phyloP scores from a whole-genome alignment of 2,329 filamentous ascomycete genomes.

The Geosmithia flava region DNA sequence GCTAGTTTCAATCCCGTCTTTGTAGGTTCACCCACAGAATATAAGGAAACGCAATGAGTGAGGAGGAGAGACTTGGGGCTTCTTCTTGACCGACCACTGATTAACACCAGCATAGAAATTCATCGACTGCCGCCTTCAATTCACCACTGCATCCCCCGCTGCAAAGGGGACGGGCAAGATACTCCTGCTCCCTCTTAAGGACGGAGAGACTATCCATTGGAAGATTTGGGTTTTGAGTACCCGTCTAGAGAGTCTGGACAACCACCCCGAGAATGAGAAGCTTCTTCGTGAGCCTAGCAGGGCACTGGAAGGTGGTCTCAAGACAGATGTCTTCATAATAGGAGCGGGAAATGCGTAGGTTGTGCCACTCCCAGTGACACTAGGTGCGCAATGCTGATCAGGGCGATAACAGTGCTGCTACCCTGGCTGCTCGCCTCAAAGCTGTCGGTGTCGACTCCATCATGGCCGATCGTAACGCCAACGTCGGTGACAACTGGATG shows the following conservation, averaged over 20 bases:
- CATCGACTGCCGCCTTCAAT: conserved; percentile 9
- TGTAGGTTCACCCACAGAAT: conserved; percentile 2
- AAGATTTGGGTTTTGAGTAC: conserved; percentile 21
- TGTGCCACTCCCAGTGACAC: too few relatives aligned
- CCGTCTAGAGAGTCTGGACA: conserved; percentile 11
- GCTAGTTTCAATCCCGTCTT: conserved; percentile 1
- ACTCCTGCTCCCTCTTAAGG: conserved; percentile 12
- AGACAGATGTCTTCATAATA: conserved; percentile 19
- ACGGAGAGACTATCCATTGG: conserved; percentile 8
- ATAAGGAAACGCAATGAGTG: too few relatives aligned
- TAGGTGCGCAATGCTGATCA: too few relatives aligned
- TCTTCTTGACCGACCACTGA: too few relatives aligned
- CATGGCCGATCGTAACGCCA: conserved; percentile 20
- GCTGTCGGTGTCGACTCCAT: conserved; percentile 19
- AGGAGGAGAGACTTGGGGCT: too few relatives aligned
- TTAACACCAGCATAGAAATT: too few relatives aligned
- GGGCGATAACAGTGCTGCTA: conserved; percentile 8
- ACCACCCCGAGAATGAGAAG: conserved; percentile 13
- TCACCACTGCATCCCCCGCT: conserved; percentile 16
- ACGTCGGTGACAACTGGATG: conserved; percentile 25
- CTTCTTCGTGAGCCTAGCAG: conserved; percentile 9
- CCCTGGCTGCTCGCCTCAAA: conserved; percentile 23
- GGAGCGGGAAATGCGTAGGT: conserved; percentile 20
- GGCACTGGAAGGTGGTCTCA: conserved; percentile 7
- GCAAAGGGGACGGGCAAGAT: conserved; percentile 17